These are phyloP conservation scores for Cryptococcus sp. DNA, from an alignment of 1,284 basidiomycete species.

Conservation along the genomic window DNA sequence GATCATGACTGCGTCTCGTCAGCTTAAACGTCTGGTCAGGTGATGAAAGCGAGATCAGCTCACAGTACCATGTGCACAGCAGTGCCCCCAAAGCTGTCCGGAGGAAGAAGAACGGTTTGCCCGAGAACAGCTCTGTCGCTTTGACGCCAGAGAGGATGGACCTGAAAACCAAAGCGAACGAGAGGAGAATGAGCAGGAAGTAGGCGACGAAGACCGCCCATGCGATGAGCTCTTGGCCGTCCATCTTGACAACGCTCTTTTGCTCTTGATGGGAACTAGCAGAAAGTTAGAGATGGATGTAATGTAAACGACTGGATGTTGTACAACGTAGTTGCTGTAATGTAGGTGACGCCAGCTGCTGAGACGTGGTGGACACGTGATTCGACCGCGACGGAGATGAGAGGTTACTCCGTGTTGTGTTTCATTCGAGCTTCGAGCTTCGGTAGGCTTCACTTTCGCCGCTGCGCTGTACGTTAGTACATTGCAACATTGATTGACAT, in stretches of 20 bases:
- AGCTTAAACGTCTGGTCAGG: not conserved
- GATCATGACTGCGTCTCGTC: slow-evolving; percentile 36
- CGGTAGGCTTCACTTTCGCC: no score
- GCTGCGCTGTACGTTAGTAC: no score
- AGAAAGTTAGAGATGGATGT: no score
- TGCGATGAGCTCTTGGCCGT: slow-evolving; percentile 39
- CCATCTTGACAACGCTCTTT: slow-evolving; percentile 5
- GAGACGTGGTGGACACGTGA: no score
- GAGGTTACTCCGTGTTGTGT: no score
- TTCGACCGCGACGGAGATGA: no score
- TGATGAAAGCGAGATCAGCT: slow-evolving; percentile 40
- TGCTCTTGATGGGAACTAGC: no score
- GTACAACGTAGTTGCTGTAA: no score
- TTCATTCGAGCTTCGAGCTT: no score
- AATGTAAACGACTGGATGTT: no score
- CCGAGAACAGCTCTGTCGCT: slow-evolving; percentile 23
- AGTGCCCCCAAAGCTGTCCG: slow-evolving; percentile 40
- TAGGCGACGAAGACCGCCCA: slow-evolving; percentile 59
- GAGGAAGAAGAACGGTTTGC: slow-evolving; percentile 45
- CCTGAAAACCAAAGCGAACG: slow-evolving; percentile 54
- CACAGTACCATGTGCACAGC: slow-evolving; percentile 65
- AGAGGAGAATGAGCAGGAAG: slow-evolving; percentile 56
- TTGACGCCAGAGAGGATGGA: slow-evolving; percentile 38
- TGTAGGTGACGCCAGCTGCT: no score
- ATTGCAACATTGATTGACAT: no score